Evolutionary conservation across 2,329 filamentous ascomycete genomes (phyloP), one percentile per base, ranked within the genome.

Genomic region (Escovopsis sp.): DNA sequence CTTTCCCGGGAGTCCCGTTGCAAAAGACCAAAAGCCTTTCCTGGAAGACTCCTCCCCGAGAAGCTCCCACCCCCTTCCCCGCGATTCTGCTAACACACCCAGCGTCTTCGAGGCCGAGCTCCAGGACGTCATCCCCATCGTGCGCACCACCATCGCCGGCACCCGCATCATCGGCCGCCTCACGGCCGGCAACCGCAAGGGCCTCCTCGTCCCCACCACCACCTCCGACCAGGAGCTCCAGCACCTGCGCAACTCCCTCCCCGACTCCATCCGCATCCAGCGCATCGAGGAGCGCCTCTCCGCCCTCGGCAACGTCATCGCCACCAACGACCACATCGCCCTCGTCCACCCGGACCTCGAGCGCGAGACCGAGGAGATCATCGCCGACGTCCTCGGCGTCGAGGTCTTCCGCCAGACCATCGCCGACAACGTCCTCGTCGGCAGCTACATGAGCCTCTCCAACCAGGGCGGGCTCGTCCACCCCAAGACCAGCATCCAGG

Each of bases 141-240:
- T 85, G 62, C 84, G 90, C 63, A 87, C 85, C 48, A 94, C 88
- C 39, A 96, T 98, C 57, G 87, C 87, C 43, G 90, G 90, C 48
- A 96, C 88, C 27, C 76, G 90, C 52, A 98, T 98, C 59, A 81
- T 98, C 53, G 90, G 90, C 40, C 79, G 90, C 48, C 72, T 98
- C 64, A 96, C 90, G 48, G 82, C 88, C 56, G 90, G 84, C 51
- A 98, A 98, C 73, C 83, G 85, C 57, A 92, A 93, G 60, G 90
- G 90, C 50, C 82, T 98, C 43, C 77, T 98, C 43, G 88, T 98
- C 38, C 90, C 90, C 41, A 96, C 88, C 37, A 85, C 79, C 40
- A 96, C 90, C 42, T 93, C 87, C 48, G 90, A 98, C 63, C 90
- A 98, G 67, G 90, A 98, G 67, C 72, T 98, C 44, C 87, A 94